Evolutionary conservation across 257 asterid species (phyloP), one percentile per base, ranked within the genome.

Genomic region (Galeopsis tetrahit): DNA sequence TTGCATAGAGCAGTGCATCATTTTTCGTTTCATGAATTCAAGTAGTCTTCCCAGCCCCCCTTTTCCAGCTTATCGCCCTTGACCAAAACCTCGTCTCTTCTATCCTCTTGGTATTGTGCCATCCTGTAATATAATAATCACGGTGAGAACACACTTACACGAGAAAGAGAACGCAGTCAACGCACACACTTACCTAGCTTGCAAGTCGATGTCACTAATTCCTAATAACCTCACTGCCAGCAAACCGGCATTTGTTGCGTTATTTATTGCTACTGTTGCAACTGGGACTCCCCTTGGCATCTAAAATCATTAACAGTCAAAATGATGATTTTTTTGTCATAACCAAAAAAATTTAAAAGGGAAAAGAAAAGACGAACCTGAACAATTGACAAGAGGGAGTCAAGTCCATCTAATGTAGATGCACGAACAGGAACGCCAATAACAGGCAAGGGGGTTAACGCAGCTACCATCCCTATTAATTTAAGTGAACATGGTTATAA

Each of bases 221-320:
- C 99, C 99, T 69, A 94, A 78, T 72, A 91, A 68, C 80, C 95
- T 84, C 74, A 91, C 88, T 64, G 99, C 99, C 64, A 94, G 82
- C 61, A 91, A 68, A 71, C 92, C 99, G n/a, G 99, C 97, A 81
- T 94, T 94, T 39, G 97, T 94, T 62, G 99, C 97, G 17, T 89
- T 91, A 76, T 91, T 91, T 82, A 94, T 88, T 14, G 97, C 96
- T 7, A 94, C 93, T 2, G 99, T 94, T 33, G 99, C 97, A 59
- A 94, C 97, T 5, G 99, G 99, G 33, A 91, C 93, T 43, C 97
- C 97, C 81, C 97, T 91, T 13, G 99, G 99, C 99, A 94, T 94
- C 99, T 94, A 71, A 31, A 49, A 42, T 34, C 55, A 15, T 72
- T 73, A 69, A 44, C 6, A 21, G 28, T 21, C 28, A 33, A 6